Conservation (phyloP, 148 eudicot species). For the Nepenthes mirabilis region DNA sequence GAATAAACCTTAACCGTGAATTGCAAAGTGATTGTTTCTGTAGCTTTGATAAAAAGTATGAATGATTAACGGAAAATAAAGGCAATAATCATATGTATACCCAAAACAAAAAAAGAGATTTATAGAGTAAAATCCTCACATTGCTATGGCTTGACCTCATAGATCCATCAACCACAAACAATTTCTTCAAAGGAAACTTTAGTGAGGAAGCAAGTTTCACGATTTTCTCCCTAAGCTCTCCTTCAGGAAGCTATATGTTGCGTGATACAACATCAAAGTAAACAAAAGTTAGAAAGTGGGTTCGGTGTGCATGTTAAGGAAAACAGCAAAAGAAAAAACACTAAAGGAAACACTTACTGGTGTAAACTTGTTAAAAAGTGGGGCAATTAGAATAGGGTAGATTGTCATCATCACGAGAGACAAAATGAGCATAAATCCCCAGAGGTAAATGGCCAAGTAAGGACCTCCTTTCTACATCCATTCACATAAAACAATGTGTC, state of each 20-base stretch:
- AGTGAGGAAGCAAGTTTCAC: constrained; percentile 90
- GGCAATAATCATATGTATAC: not conserved
- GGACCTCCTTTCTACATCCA: constrained; percentile 98
- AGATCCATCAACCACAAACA: constrained; percentile 99
- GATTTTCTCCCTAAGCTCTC: constrained; percentile 71
- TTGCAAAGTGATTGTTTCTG: no score
- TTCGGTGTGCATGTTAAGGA: not conserved
- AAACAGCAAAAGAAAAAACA: not conserved
- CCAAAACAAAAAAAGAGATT: not conserved
- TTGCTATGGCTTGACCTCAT: constrained; percentile 98
- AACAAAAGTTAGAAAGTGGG: not conserved
- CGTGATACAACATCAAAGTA: constrained; percentile 9
- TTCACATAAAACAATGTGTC: not conserved
- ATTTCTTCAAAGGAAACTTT: constrained; percentile 81
- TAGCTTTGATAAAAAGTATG: no score
- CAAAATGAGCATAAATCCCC: constrained; percentile 89
- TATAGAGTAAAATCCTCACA: constrained; percentile 42
- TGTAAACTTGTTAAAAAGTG: constrained; percentile 95
- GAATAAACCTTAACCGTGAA: no score
- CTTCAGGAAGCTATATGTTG: constrained; percentile 74
- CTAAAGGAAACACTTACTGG: constrained; percentile 46
- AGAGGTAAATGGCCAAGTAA: constrained; percentile 90
- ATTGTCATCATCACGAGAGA: constrained; percentile 95
- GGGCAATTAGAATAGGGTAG: constrained; percentile 84
- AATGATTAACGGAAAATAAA: not conserved